Percentiles rank a stretch among this genome's conserved stretches.
These are phyloP conservation scores for Ceratobasidium sp. DNA, from an alignment of 1,284 basidiomycete genomes.

Conservation along the genomic window DNA sequence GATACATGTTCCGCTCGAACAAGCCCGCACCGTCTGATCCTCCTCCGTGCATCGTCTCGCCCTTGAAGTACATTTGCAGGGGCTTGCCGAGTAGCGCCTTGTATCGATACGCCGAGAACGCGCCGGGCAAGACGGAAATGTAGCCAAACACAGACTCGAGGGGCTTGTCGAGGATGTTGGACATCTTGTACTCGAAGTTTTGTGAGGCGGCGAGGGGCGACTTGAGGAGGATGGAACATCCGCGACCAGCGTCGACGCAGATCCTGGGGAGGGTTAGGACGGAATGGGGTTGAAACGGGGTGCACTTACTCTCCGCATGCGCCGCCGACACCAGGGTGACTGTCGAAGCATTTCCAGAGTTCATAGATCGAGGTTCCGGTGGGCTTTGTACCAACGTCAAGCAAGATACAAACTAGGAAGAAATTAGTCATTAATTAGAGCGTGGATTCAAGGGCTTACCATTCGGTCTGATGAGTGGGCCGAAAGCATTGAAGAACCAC, in stretches of 20 bases:
- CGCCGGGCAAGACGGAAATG: slow-evolving; percentile 84
- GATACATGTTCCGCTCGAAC: slow-evolving; percentile 59
- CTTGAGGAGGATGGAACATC: slow-evolving; percentile 77
- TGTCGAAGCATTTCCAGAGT: slow-evolving; percentile 95
- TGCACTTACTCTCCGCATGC: slow-evolving; percentile 86
- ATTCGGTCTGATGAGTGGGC: slow-evolving; percentile 83
- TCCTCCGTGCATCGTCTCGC: slow-evolving; percentile 81
- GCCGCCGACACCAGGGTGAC: slow-evolving; percentile 87
- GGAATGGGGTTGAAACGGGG: slow-evolving; percentile 2
- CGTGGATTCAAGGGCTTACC: slow-evolving; percentile 52
- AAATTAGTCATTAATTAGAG: slow-evolving; percentile 29
- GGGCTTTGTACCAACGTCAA: slow-evolving; percentile 95
- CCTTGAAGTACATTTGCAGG: slow-evolving; percentile 46
- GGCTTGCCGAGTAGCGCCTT: slow-evolving; percentile 23
- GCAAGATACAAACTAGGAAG: slow-evolving; percentile 76
- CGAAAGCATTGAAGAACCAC: slow-evolving; percentile 98
- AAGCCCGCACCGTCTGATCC: slow-evolving; percentile 66
- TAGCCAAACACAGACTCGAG: slow-evolving; percentile 92
- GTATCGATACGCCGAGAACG: slow-evolving; percentile 92
- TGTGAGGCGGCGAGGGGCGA: slow-evolving; percentile 91
- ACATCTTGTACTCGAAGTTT: slow-evolving; percentile 95
- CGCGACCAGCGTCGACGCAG: slow-evolving; percentile 81
- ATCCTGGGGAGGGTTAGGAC: slow-evolving; percentile 57
- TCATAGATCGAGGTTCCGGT: slow-evolving; percentile 94
- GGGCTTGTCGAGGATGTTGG: slow-evolving; percentile 91